Evolutionary conservation across 2,329 filamentous ascomycete genomes (phyloP), one percentile per base, ranked within the genome.

Genomic region (Camillea tinctor): DNA sequence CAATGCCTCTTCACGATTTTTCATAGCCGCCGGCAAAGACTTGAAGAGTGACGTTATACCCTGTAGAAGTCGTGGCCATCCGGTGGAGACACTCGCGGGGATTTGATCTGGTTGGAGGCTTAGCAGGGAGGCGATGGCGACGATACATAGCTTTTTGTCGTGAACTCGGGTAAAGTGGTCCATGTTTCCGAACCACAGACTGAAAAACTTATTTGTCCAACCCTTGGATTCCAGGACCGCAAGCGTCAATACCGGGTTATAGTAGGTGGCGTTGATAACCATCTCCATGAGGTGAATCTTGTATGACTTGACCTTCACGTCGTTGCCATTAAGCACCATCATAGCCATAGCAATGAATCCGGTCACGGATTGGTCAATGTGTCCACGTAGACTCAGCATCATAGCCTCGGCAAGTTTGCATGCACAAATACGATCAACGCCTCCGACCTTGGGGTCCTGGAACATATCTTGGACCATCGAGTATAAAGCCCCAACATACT

Each of bases 141-240:
- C 91, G 69, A 99, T 97, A 64, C 92, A 97, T 23, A 99, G 83
- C 82, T 97, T 99, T 85, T 99, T 99, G 81, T 99, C 95, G 74
- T 99, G 95, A 2, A 99, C 95, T 50, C 95, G 86, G 56, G 87
- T 91, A 79, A 99, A 98, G 71, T 87, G 89, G 64, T 96, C 90
- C 79, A 99, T 99, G 78, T 89, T 96, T 50, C 92, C 92, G 76
- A 99, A 99, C 95, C 95, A 99, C 60, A 96, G 80, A 77, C 92
- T 97, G 81, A 99, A 99, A 80, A 99, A 99, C 73, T 96, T 96
- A 79, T 98, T 98, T 6, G 95, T 98, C 94, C 93, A 97, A 62
- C 87, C 89, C 71, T 96, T 94, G 56, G 83, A 79, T 79, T 99
- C 95, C n/a, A 99, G 84, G 44, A 97, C 87, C 63, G 93, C 89